These are phyloP conservation scores for Wolfiporia cocos DNA, from an alignment of 1,284 basidiomycete species.

Conservation along the genomic window DNA sequence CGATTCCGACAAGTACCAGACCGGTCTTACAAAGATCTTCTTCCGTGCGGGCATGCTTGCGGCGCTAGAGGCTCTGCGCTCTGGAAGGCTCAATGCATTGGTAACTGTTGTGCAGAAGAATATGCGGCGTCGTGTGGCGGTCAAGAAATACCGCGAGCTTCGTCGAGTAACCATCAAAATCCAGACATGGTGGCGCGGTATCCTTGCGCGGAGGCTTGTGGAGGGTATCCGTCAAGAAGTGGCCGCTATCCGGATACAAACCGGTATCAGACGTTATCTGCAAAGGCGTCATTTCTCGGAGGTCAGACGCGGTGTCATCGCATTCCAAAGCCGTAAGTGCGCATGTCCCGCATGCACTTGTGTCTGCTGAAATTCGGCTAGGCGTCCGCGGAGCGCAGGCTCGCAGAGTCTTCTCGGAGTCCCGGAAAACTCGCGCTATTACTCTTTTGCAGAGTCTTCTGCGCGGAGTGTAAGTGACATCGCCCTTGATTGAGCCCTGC, in stretches of 20 bases:
- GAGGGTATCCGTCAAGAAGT: slow-evolving; percentile 68
- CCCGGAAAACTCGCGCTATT: slow-evolving; percentile 63
- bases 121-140: slow-evolving; percentile 80
- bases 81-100: slow-evolving; percentile 83
- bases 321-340: slow-evolving; percentile 82
- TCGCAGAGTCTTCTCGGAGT: slow-evolving; percentile 58
- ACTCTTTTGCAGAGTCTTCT: slow-evolving; percentile 79
- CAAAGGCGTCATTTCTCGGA: slow-evolving; percentile 70
- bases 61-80: slow-evolving; percentile 88
- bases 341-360: slow-evolving; percentile 8
- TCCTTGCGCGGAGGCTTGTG: slow-evolving; percentile 71
- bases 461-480: slow-evolving; percentile 72
- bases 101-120: slow-evolving; percentile 98
- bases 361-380: slow-evolving; percentile 24
- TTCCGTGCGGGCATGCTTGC: slow-evolving; percentile 99
- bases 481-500: slow-evolving; percentile 5
- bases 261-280: slow-evolving; percentile 63
- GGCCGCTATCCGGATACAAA: slow-evolving; percentile 79
- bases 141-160: slow-evolving; percentile 75
- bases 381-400: slow-evolving; percentile 80
- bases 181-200: slow-evolving; percentile 92
- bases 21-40: slow-evolving; percentile 97
- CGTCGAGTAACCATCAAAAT: slow-evolving; percentile 77
- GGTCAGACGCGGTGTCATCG: slow-evolving; percentile 58
- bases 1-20: slow-evolving; percentile 95